phyloP scores from a whole-genome alignment of 2,329 filamentous ascomycete species.

The Colletotrichum sp. region DNA sequence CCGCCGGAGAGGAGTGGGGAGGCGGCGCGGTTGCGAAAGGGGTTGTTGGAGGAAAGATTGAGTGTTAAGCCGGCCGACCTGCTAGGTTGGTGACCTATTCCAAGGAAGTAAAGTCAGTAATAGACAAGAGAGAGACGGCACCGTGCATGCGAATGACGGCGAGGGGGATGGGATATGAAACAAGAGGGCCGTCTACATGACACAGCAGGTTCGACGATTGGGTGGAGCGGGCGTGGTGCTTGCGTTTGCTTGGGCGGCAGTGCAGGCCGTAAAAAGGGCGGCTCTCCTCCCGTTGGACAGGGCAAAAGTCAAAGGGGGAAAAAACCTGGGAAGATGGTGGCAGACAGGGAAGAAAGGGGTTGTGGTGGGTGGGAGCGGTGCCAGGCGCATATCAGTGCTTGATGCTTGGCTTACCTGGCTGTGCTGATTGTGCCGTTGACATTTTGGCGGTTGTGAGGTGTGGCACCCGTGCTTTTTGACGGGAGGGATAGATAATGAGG shows the following conservation, averaged over 20 bases:
- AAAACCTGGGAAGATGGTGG: constrained; percentile 20
- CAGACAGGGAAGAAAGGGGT: constrained; percentile 19
- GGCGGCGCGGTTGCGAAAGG: constrained; percentile 75
- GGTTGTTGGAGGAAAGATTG: constrained; percentile 82
- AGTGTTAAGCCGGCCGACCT: constrained; percentile 59
- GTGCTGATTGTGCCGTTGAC: constrained; percentile 23
- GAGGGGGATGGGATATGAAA: constrained; percentile 49
- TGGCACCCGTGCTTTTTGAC: constrained; percentile 1
- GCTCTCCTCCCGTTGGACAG: constrained; percentile 20
- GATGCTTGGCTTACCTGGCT: constrained; percentile 25
- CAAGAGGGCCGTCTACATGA: constrained; percentile 50
- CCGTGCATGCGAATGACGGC: constrained; percentile 47
- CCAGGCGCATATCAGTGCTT: constrained; percentile 13
- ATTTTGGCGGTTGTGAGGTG: constrained; percentile 20
- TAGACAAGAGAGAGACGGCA: constrained; percentile 30
- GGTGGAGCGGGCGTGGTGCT: constrained; percentile 35
- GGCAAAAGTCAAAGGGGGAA: constrained; percentile 18
- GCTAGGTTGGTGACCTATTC: constrained; percentile 41
- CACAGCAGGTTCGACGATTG: constrained; percentile 43
- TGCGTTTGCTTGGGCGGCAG: constrained; percentile 22
- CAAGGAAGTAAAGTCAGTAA: constrained; percentile 23
- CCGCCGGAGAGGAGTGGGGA: constrained; percentile 53
- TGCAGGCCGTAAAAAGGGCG: constrained; percentile 18
- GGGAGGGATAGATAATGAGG: constrained; percentile 18
- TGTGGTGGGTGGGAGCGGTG: constrained; percentile 12